Percentiles rank a stretch among this genome's conserved stretches.
These are phyloP conservation scores for Paramecium octaurelia DNA, from an alignment of 73 alveolate genomes.

Conservation along the genomic window DNA sequence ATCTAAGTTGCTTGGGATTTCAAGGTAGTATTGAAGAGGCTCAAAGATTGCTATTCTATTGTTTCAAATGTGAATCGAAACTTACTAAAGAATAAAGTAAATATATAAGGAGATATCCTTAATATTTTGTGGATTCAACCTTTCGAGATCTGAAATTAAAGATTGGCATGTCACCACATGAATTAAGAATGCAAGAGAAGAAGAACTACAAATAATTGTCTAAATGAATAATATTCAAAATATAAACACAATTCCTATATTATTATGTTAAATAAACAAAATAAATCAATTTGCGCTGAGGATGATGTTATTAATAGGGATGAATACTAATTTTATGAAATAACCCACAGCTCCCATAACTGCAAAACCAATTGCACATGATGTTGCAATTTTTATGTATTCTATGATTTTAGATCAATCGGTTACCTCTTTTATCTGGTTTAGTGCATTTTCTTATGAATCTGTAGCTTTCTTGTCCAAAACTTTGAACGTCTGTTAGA, in stretches of 20 bases:
- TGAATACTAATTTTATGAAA: constrained; percentile 82
- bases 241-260: not conserved
- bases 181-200: not conserved
- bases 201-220: not conserved
- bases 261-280: not conserved
- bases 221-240: not conserved
- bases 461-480: constrained; percentile 70
- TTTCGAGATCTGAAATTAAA: not conserved
- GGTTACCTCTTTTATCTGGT: constrained; percentile 83
- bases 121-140: not conserved
- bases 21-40: constrained; percentile 11
- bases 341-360: constrained; percentile 88
- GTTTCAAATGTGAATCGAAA: constrained; percentile 42
- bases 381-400: constrained; percentile 78
- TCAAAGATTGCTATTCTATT: not conserved
- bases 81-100: not conserved
- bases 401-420: constrained; percentile 46
- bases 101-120: not conserved
- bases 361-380: constrained; percentile 85
- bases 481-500: constrained; percentile 57
- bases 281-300: constrained; percentile 53
- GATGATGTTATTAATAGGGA: constrained; percentile 88
- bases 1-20: constrained; percentile 37
- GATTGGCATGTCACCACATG: not conserved
- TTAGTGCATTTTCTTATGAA: constrained; percentile 82